These are phyloP conservation scores for Psilocybe sp. DNA, from an alignment of 768 basidiomycete genomes.

Conservation along the genomic window DNA sequence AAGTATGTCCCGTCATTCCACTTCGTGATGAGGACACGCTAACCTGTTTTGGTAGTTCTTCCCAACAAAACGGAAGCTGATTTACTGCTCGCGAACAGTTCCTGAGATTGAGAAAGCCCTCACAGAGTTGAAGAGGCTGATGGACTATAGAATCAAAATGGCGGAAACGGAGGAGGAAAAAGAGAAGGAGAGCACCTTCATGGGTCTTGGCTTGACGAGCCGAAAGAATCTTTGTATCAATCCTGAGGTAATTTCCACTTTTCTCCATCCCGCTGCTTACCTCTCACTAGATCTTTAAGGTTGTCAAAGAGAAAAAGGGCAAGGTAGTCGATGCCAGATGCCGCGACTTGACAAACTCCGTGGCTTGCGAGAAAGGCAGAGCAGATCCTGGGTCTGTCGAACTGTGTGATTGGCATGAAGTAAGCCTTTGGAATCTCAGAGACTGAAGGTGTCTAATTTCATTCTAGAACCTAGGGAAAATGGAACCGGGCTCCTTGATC, in stretches of 20 bases:
- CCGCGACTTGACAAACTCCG: conserved; percentile 88
- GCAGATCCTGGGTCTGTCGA: conserved; percentile 87
- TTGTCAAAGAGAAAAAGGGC: conserved; percentile 97
- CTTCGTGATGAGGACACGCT: conserved; percentile 1
- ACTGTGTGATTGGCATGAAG: conserved; percentile 95
- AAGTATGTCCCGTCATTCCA: conserved; percentile 43
- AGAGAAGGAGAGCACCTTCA: conserved; percentile 77
- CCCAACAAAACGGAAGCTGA: conserved; percentile 87
- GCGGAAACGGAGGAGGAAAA: conserved; percentile 75
- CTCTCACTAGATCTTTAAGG: conserved; percentile 42
- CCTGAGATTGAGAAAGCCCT: conserved; percentile 99
- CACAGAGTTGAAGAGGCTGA: conserved; percentile 89
- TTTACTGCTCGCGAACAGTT: conserved; percentile 98
- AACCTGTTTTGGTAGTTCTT: conserved; percentile 64
- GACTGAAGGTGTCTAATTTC: conserved; percentile 6
- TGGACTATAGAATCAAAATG: conserved; percentile 77
- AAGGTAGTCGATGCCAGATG: conserved; percentile 96
- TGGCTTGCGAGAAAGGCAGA: conserved; percentile 78
- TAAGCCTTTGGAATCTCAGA: conserved; percentile 28
- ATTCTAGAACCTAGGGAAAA: conserved; percentile 71
- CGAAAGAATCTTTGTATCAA: conserved; percentile 96
- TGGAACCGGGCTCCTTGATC: conserved; percentile 79
- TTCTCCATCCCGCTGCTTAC: not conserved
- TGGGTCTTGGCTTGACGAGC: conserved; percentile 90
- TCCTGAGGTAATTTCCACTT: conserved; percentile 65